Percentiles rank a stretch among this genome's conserved stretches.
Conservation (phyloP, 148 eudicot genomes). For the Vaccinium corymbosum region DNA sequence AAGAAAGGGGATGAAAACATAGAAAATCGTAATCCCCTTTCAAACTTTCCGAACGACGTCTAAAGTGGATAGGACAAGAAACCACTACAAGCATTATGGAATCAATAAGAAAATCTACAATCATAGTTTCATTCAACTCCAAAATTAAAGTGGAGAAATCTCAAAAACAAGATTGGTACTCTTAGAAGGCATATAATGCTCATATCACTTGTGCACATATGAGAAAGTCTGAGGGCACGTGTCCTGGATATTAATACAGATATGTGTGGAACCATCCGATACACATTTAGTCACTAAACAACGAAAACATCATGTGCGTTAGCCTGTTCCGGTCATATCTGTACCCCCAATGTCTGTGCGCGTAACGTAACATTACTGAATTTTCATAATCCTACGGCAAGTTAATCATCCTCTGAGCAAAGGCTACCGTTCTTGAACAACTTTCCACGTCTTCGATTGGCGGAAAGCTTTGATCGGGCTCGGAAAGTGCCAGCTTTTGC, state of each 20-base stretch:
- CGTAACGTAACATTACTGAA: not conserved
- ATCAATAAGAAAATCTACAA: not conserved
- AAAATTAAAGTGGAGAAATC: not conserved
- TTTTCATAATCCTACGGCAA: not conserved
- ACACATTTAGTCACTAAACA: not conserved
- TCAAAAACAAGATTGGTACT: not conserved
- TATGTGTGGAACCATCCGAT: not conserved
- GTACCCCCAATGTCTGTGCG: too few relatives aligned
- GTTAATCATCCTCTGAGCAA: slow-evolving; percentile 41
- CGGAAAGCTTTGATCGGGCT: slow-evolving; percentile 78
- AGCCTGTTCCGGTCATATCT: too few relatives aligned
- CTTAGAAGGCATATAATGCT: not conserved
- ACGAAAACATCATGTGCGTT: too few relatives aligned
- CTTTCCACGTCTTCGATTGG: slow-evolving; percentile 40
- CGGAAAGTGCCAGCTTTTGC: slow-evolving; percentile 62
- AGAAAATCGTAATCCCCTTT: not conserved
- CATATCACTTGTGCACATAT: not conserved
- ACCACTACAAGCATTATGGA: not conserved
- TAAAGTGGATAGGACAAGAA: not conserved
- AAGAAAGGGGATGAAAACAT: too few relatives aligned
- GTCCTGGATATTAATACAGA: not conserved
- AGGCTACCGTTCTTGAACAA: slow-evolving; percentile 52
- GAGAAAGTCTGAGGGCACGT: not conserved
- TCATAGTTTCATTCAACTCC: not conserved
- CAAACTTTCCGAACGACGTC: not conserved